phyloP scores from a whole-genome alignment of 2,329 filamentous ascomycete species.

The Aureobasidium melanogenum region DNA sequence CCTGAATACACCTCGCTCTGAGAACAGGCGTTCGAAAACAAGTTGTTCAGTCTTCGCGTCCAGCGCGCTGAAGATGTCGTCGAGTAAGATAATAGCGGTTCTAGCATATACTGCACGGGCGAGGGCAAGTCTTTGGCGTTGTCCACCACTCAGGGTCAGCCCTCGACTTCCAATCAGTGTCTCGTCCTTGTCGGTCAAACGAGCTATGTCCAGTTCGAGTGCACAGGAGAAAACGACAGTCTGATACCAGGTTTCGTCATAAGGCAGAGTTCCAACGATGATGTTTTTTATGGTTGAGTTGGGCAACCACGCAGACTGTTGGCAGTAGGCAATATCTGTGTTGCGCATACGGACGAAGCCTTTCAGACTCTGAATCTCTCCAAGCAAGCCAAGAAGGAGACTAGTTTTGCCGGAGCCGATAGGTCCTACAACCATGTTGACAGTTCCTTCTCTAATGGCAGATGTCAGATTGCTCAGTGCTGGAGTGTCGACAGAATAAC shows the following conservation, averaged over 20 bases:
- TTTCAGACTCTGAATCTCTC: background rate
- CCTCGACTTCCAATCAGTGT: slow-evolving; percentile 72
- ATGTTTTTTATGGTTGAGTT: slow-evolving; percentile 72
- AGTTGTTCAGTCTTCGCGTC: slow-evolving; percentile 46
- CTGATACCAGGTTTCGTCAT: slow-evolving; percentile 57
- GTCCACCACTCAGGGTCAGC: slow-evolving; percentile 74
- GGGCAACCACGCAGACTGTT: slow-evolving; percentile 56
- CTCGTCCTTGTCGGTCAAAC: slow-evolving; percentile 65
- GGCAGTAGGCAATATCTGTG: slow-evolving; percentile 11
- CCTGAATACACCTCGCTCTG: slow-evolving; percentile 33
- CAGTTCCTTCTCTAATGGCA: background rate
- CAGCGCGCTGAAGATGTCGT: slow-evolving; percentile 70
- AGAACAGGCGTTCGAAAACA: slow-evolving; percentile 36
- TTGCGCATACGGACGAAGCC: background rate
- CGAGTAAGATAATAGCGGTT: slow-evolving; percentile 65
- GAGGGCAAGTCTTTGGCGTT: slow-evolving; percentile 65
- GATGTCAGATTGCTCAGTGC: background rate
- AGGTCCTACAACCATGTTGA: background rate
- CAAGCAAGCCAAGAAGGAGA: background rate
- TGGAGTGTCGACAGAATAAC: background rate
- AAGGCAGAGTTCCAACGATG: slow-evolving; percentile 62
- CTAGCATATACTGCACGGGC: slow-evolving; percentile 72
- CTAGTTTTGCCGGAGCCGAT: background rate
- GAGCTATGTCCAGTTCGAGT: slow-evolving; percentile 66
- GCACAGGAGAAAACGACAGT: slow-evolving; percentile 66